Percentiles rank a stretch among this genome's conserved stretches.
Evolutionary conservation across 2,329 filamentous ascomycete genomes (phyloP).

Genomic region (Trichoderma brevicompactum): DNA sequence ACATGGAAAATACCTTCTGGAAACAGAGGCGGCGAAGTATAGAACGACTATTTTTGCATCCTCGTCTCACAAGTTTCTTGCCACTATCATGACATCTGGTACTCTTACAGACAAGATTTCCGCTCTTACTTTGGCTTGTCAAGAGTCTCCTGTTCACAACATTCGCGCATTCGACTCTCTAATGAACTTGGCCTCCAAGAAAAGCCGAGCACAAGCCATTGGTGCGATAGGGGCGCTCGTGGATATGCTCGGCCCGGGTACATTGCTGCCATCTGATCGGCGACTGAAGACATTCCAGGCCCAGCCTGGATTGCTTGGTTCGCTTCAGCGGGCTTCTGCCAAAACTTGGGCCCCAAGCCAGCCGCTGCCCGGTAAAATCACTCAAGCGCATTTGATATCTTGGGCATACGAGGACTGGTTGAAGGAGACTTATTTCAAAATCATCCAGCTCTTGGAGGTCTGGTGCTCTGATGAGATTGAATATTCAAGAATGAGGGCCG

Average conservation of each 20-base stretch:
- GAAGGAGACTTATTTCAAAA: conserved; percentile 90
- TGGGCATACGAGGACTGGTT: conserved; percentile 97
- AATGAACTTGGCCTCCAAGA: conserved; percentile 83
- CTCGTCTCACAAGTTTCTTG: conserved; percentile 93
- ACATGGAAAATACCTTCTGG: conserved; percentile 74
- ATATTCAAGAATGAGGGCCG: conserved; percentile 82
- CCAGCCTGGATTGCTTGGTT: conserved; percentile 76
- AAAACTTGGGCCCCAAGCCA: conserved; percentile 70
- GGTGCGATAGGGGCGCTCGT: conserved; percentile 92
- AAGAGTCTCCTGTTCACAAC: conserved; percentile 95
- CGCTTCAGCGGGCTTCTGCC: conserved; percentile 64
- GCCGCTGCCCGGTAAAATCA: conserved; percentile 72
- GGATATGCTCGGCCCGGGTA: conserved; percentile 89
- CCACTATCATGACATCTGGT: conserved; percentile 94
- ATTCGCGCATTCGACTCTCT: conserved; percentile 86
- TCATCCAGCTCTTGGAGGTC: conserved; percentile 85
- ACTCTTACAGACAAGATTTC: conserved; percentile 97
- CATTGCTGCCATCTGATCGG: conserved; percentile 79
- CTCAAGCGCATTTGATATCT: conserved; percentile 76
- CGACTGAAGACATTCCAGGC: conserved; percentile 78
- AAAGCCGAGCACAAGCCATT: conserved; percentile 89
- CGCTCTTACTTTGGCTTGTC: conserved; percentile 87
- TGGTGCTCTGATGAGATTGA: conserved; percentile 97
- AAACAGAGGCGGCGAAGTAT: conserved; percentile 78
- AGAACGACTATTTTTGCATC: conserved; percentile 73